Evolutionary conservation across 1,284 basidiomycete genomes (phyloP).

Genomic region (Leccinum subspadiceum): DNA sequence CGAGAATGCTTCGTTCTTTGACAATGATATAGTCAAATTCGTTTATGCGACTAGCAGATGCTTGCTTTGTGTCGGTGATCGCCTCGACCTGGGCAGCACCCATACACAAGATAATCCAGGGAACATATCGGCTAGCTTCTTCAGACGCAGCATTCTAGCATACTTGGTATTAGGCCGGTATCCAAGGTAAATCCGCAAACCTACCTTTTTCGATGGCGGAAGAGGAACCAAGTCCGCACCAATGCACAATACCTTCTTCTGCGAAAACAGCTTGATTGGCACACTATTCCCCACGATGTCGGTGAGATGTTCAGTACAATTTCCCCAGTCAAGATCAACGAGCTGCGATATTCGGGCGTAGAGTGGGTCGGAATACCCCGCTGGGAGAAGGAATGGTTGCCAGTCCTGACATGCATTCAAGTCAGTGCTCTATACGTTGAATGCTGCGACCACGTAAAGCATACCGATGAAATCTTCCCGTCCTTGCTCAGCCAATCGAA

Average conservation of each 20-base stretch:
- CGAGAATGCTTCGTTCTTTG: constrained; percentile 43
- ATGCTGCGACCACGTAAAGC: constrained; percentile 1
- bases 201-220: constrained; percentile 36
- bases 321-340: constrained; percentile 72
- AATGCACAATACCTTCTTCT: constrained; percentile 54
- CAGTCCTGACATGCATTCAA: constrained; percentile 45
- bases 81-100: constrained; percentile 69
- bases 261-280: constrained; percentile 54
- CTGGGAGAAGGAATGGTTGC: constrained; percentile 62
- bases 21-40: constrained; percentile 66
- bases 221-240: constrained; percentile 54
- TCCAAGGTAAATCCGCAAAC: neutral
- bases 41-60: constrained; percentile 31
- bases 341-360: constrained; percentile 61
- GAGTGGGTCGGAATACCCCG: constrained; percentile 59
- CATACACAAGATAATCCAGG: constrained; percentile 69
- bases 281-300: constrained; percentile 57
- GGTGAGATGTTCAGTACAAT: constrained; percentile 47
- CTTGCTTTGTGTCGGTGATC: constrained; percentile 38
- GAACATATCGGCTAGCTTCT: constrained; percentile 37
- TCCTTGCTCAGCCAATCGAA: constrained; percentile 50
- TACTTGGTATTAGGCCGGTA: constrained; percentile 2
- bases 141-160: constrained; percentile 20
- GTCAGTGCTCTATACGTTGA: neutral
- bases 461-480: constrained; percentile 37